phyloP scores from a whole-genome alignment of 257 asterid genomes.

The Ajuga chamaepitys region DNA sequence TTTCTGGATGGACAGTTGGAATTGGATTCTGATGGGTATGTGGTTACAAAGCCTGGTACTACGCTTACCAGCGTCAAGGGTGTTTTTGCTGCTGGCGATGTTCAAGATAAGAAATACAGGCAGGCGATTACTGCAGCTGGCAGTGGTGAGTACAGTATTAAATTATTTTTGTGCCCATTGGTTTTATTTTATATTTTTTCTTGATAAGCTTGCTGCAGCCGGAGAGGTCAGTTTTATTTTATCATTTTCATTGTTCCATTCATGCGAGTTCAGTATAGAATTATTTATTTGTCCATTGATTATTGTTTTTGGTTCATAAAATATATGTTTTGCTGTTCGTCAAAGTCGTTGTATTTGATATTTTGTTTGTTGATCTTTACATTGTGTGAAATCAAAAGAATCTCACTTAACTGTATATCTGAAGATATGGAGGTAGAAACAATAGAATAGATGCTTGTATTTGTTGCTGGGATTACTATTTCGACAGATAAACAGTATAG shows the following conservation, averaged over 20 bases:
- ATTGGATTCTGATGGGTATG: conserved; percentile 84
- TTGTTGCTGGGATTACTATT: conserved; percentile 6
- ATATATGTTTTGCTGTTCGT: not conserved
- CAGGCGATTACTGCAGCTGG: conserved; percentile 99
- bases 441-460: conserved; percentile 7
- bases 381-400: not conserved
- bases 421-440: not conserved
- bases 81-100: conserved; percentile 97
- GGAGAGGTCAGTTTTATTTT: too few species aligned
- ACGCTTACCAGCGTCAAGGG: conserved; percentile 78
- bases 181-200: too few species aligned
- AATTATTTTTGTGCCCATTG: not conserved
- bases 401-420: not conserved
- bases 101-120: conserved; percentile 95
- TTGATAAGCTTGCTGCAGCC: too few species aligned
- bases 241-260: too few species aligned
- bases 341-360: not conserved
- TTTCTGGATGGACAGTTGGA: conserved; percentile 80
- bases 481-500: not conserved
- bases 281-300: not conserved
- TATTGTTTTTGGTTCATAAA: not conserved
- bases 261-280: too few species aligned
- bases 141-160: conserved; percentile 45
- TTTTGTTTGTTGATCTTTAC: not conserved
- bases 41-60: conserved; percentile 65